A percentile compares a stretch with the other conserved stretches of the same genome.
Conservation (phyloP, 805 yeast genomes). For the Saccharomycopsis vini region DNA sequence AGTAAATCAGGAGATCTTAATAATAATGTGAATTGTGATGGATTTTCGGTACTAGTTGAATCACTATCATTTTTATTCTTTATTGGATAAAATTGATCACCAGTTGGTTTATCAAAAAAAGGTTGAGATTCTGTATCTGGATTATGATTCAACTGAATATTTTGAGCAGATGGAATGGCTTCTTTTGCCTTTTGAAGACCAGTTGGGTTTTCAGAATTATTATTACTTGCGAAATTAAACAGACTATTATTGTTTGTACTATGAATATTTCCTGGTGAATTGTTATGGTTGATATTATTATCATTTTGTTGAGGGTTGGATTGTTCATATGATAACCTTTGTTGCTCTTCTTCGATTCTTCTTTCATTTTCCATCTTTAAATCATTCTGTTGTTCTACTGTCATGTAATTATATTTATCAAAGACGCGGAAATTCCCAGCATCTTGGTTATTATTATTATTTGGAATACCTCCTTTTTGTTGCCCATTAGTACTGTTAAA, state of each 20-base stretch:
- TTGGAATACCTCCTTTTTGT: not conserved
- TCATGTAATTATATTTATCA: conserved; percentile 15
- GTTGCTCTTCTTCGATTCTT: conserved; percentile 7
- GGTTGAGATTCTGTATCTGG: not conserved
- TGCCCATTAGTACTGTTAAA: not conserved
- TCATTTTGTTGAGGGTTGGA: not conserved
- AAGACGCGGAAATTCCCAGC: conserved; percentile 11
- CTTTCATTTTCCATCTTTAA: conserved; percentile 6
- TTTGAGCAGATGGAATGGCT: not conserved
- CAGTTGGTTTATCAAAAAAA: not conserved
- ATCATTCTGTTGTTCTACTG: conserved; percentile 16
- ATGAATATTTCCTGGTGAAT: too few relatives aligned
- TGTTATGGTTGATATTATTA: too few relatives aligned
- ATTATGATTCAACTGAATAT: not conserved
- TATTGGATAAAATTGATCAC: not conserved
- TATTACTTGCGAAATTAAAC: not conserved
- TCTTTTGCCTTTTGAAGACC: not conserved
- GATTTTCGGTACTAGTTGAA: not conserved
- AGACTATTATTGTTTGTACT: not conserved
- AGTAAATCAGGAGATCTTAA: conserved; percentile 16
- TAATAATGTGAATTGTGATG: conserved; percentile 10
- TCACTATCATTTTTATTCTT: not conserved
- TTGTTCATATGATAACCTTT: not conserved
- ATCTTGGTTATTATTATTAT: not conserved
- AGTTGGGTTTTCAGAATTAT: not conserved